Base-by-base conservation (phyloP, 202 grass and related monocot species). In the Zizania palustris region DNA sequence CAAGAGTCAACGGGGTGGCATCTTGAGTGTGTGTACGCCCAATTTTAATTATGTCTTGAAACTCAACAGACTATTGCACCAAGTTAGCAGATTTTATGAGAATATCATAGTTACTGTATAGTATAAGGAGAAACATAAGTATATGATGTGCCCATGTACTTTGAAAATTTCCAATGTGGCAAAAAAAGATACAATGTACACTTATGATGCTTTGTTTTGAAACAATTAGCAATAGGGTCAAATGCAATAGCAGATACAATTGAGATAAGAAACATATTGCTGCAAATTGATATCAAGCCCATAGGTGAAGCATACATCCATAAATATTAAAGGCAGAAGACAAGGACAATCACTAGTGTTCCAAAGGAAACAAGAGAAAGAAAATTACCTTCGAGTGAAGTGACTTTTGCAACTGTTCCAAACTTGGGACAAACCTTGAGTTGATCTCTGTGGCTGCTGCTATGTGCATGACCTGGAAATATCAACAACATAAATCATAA, bases 21-120 rank as follows among this genome's bases (percentile, higher is more conserved):
- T 99, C 96, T 88, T 99, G 96, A 39, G 92, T 96, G 89, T 96
- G 96, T 34, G 96, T 99, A 53, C 92, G 89, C 3, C 96, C 96
- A 56, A 96, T 96, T 79, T 99, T 99, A 68, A 99, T 88, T 66
- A 99, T 99, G 69, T 90, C 89, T 76, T 90, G 92, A 85, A 95
- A 98, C 75, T 98, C 96, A 72, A 88, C 69, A 81, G 90, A 87
- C 96, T 99, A 84, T 34, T 87, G 44, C 65, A 46, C 15, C 11
- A 85, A 77, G 51, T 70, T 64, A 48, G 18, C 8, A 85, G 71
- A 80, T 65, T 65, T 85, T 12, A 72, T 63, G 53, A 75, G 22
- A 60, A 40, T 12, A 50, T 18, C 3, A 20, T 61, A 74, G n/a
- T 81, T 40, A 41, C 18, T 54, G 16, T 44, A 62, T 39, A 50